Evolutionary conservation across 306 rosid species (phyloP).

Genomic region (Cucurbita ficifolia): DNA sequence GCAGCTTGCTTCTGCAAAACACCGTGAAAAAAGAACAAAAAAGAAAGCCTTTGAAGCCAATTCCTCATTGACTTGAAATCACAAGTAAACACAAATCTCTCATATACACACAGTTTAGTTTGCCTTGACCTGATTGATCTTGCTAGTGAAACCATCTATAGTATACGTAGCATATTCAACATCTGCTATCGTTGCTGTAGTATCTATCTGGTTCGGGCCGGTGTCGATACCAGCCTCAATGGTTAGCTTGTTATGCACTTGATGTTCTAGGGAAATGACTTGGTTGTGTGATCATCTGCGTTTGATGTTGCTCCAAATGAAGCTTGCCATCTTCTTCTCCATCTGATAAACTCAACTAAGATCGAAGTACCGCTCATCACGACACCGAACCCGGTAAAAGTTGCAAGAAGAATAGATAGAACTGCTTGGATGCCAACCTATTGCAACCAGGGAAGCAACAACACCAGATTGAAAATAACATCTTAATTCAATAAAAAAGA

Average conservation of each 20-base stretch:
- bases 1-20: background rate
- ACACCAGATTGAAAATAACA: background rate
- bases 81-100: background rate
- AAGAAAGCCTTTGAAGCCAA: background rate
- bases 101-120: background rate
- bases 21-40: background rate
- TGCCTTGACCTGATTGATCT: no score
- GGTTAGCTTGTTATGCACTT: conserved; percentile 10
- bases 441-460: background rate
- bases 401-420: conserved; percentile 72
- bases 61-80: background rate
- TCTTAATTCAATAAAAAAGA: background rate
- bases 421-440: conserved; percentile 71
- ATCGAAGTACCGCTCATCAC: conserved; percentile 92
- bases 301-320: conserved; percentile 27
- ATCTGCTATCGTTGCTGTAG: background rate
- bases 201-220: background rate
- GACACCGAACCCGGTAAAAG: conserved; percentile 82
- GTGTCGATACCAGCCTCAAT: background rate
- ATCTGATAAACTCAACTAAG: conserved; percentile 34
- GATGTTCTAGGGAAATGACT: conserved; percentile 19
- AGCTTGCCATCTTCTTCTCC: conserved; percentile 52
- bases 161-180: background rate
- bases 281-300: conserved; percentile 14
- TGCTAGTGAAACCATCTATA: background rate